Evolutionary conservation across 192 early-diverging fungal genomes (phyloP), one percentile per base, ranked within the genome.

Genomic region (Backusella macrospora): DNA sequence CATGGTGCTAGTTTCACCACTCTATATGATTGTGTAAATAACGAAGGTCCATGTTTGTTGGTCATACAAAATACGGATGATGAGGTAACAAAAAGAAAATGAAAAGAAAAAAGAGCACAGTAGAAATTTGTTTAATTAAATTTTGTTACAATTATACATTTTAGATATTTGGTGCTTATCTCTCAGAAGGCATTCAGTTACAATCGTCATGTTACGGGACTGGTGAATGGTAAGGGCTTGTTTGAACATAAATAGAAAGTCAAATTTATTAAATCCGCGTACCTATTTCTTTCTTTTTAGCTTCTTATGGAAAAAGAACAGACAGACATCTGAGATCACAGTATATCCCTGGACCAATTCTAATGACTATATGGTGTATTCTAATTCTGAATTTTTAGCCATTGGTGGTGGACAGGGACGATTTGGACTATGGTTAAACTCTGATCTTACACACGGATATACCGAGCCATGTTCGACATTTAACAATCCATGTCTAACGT

Each of bases 1-100:
- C 95, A 99, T 77, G 97, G 97, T 2, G 94, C 92, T 63, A 93
- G 90, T 73, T 83, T 99, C 68, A 83, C 87, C 39, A 96, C 97
- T 6, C 83, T 99, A 70, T 94, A 92, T 70, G 47, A 83, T 40
- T 85, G 85, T 49, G 81, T 18, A 47, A 18, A 87, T 47, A 78
- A 78, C 70, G 87, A 91, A 78, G 90, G 90, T 16, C 89, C 92
- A 3, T 80, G 85, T 72, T 49, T 95, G 13, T 63, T 95, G 67
- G 87, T 87, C 16, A 84, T 95, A 65, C 89, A 89, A 49, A 90
- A 93, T 65, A 83, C 73, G 26, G 76, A 84, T 15, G 81, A 85
- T 38, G 77, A 81, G 62, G 86, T 86, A 83, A n/a, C n/a, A n/a
- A 75, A 75, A 18, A 47, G 14, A 68, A 48, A 45, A 43, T 7